Conservation (phyloP, 805 yeast species). For the Maudiozyma barnettii region DNA sequence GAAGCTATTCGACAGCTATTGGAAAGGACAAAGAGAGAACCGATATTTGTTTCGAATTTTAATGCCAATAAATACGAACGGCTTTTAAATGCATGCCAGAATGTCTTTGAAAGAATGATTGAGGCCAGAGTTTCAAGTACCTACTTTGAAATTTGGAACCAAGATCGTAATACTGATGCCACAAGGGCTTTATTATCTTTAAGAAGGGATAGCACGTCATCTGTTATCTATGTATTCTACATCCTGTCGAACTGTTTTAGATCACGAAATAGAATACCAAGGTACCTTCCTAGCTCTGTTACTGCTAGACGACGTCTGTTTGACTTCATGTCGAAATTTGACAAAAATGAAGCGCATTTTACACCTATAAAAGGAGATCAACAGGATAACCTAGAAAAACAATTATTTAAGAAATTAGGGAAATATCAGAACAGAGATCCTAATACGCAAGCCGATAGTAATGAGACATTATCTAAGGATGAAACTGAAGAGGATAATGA, state of each 20-base stretch:
- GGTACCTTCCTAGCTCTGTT: constrained; percentile 37
- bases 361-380: background rate
- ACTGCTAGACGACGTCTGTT: constrained; percentile 35
- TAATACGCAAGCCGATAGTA: background rate
- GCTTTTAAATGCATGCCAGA: constrained; percentile 32
- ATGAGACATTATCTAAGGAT: background rate
- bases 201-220: constrained; percentile 40
- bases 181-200: constrained; percentile 34
- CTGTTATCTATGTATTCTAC: constrained; percentile 37
- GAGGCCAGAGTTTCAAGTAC: constrained; percentile 43
- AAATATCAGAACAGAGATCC: background rate
- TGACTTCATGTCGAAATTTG: constrained; percentile 31
- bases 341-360: constrained; percentile 7
- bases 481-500: constrained; percentile 7
- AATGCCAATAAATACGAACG: constrained; percentile 27
- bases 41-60: constrained; percentile 30
- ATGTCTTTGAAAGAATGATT: constrained; percentile 34
- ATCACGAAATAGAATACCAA: constrained; percentile 32
- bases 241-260: constrained; percentile 36
- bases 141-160: constrained; percentile 38
- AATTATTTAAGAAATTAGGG: constrained; percentile 5
- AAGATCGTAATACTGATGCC: constrained; percentile 31
- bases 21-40: constrained; percentile 30
- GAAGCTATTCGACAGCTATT: constrained; percentile 33
- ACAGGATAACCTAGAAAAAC: constrained; percentile 6